Conservation (phyloP, 805 yeast species). For the Maudiozyma pseudohumilis region DNA sequence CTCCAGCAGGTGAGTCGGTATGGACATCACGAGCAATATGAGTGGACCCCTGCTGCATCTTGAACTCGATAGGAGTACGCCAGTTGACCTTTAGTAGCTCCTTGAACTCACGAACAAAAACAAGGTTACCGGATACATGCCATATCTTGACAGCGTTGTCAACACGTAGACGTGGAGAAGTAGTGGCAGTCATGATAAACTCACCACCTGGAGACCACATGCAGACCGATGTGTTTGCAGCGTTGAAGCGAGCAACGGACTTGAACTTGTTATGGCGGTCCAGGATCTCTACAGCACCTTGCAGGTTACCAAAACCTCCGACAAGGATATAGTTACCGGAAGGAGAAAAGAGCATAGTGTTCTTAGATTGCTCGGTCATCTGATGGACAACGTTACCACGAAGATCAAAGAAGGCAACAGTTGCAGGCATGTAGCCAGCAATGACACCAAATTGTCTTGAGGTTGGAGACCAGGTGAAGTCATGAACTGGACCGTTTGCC, state of each 20-base stretch:
- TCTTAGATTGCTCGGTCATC: slow-evolving; percentile 78
- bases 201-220: slow-evolving; percentile 98
- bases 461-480: slow-evolving; percentile 93
- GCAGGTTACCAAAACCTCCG: slow-evolving; percentile 97
- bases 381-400: slow-evolving; percentile 81
- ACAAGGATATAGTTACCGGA: slow-evolving; percentile 84
- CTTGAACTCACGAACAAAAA: slow-evolving; percentile 66
- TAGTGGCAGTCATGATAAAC: slow-evolving; percentile 87
- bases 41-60: slow-evolving; percentile 18
- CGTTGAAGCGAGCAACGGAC: slow-evolving; percentile 74
- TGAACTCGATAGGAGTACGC: slow-evolving; percentile 44
- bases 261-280: slow-evolving; percentile 82
- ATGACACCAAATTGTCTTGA: slow-evolving; percentile 96
- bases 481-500: slow-evolving; percentile 94
- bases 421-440: slow-evolving; percentile 96
- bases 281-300: slow-evolving; percentile 90
- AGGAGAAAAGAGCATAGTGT: slow-evolving; percentile 86
- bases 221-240: slow-evolving; percentile 91
- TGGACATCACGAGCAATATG: slow-evolving; percentile 26
- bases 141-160: slow-evolving; percentile 92
- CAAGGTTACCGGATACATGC: slow-evolving; percentile 80
- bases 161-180: slow-evolving; percentile 92
- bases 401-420: slow-evolving; percentile 87
- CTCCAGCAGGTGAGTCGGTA: slow-evolving; percentile 2
- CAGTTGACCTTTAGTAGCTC: slow-evolving; percentile 78